Conservation (phyloP, 2,329 filamentous ascomycete genomes). For the Aspergillus ustus region DNA sequence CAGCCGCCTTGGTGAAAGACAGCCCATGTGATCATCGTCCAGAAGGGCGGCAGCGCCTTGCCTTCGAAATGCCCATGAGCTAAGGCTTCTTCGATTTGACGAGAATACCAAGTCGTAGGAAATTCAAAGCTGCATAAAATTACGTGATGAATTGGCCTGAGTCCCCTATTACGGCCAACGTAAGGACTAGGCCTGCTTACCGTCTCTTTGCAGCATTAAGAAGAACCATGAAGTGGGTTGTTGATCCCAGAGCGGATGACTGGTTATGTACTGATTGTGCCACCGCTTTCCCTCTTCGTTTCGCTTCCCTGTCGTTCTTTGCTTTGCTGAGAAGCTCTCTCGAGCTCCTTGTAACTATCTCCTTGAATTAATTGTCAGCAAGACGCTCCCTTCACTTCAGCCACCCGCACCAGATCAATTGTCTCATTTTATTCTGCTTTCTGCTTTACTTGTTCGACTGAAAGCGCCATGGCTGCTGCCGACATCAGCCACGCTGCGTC, state of each 20-base stretch:
- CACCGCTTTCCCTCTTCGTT: conserved; percentile 23
- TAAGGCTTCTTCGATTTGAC: too few relatives aligned
- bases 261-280: neutral
- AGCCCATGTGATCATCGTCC: conserved; percentile 17
- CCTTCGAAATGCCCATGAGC: neutral
- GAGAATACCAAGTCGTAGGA: too few relatives aligned
- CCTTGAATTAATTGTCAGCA: neutral
- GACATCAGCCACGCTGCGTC: conserved; percentile 40
- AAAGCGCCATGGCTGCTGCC: conserved; percentile 37
- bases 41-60: too few relatives aligned
- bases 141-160: too few relatives aligned
- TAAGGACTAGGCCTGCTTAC: too few relatives aligned
- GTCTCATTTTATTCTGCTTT: neutral
- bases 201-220: too few relatives aligned
- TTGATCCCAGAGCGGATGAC: neutral
- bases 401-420: neutral
- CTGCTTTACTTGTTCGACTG: neutral
- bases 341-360: neutral
- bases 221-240: neutral
- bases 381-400: neutral
- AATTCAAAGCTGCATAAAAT: too few relatives aligned
- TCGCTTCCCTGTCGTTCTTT: neutral
- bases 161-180: too few relatives aligned
- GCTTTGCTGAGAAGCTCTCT: neutral
- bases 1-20: conserved; percentile 3